Evolutionary conservation across 83 land plant species (phyloP).

Genomic region (Picea engelmannii): DNA sequence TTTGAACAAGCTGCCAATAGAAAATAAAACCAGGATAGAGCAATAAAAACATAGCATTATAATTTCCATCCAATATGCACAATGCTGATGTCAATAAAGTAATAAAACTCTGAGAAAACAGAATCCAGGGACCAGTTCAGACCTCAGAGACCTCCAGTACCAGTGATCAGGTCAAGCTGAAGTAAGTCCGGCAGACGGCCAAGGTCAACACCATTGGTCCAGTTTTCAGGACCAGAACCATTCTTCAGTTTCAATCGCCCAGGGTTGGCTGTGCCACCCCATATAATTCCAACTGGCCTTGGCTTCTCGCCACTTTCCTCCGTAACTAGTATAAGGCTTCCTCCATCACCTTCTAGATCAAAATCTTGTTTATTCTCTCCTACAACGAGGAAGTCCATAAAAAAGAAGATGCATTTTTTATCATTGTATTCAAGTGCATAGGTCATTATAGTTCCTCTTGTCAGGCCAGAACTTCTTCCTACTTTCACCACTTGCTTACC

Average conservation of each 20-base stretch:
- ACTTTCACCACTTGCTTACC: too few relatives aligned
- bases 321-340: conserved; percentile 72
- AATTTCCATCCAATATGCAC: not conserved
- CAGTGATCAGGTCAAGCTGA: conserved; percentile 60
- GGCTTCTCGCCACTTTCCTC: conserved; percentile 53
- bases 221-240: not conserved
- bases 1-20: not conserved
- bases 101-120: too few relatives aligned
- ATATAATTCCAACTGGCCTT: conserved; percentile 16
- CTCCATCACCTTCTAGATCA: conserved; percentile 93
- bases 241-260: too few relatives aligned
- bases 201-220: conserved; percentile 96
- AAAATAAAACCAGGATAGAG: not conserved
- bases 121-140: conserved; percentile 2
- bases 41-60: not conserved
- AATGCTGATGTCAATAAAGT: too few relatives aligned
- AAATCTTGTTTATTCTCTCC: conserved; percentile 92
- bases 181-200: conserved; percentile 54
- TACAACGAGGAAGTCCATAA: conserved; percentile 87
- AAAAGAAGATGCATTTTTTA: conserved; percentile 89
- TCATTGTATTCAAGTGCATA: conserved; percentile 94
- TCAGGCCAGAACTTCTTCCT: too few relatives aligned
- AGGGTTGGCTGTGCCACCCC: too few relatives aligned
- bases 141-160: conserved; percentile 63
- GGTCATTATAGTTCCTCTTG: conserved; percentile 83